Evolutionary conservation across 1,139 yeast species (phyloP), one percentile per base, ranked within the genome.

Genomic region (Hemisphaericaspora subhashii): DNA sequence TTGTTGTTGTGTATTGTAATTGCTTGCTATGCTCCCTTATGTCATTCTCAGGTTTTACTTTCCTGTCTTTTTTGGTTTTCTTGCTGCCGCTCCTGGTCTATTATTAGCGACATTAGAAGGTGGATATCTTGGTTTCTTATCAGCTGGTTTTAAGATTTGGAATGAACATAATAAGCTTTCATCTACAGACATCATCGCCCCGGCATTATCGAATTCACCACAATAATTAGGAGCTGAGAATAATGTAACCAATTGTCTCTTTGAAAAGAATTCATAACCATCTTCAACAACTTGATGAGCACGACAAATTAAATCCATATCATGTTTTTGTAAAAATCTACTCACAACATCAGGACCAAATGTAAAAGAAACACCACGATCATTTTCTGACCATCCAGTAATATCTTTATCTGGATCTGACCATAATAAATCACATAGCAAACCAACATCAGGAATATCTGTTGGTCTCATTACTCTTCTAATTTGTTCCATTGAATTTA

Each of bases 261-360:
- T 90, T 45, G 92, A 82, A 66, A 92, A 92, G 62, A 92, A 92
- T 70, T 92, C 98, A 66, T 92, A 92, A 48, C 98, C 98, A 65
- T 92, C 98, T 68, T 92, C 98, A 47, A 92, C 98, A 46, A 92
- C 98, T 71, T 90, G 97, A 72, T 92, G 98, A 34, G 98, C 98
- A 62, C 98, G 80, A 71, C 98, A 90, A 58, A 92, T 88, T 57
- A 92, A 79, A 64, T 92, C 98, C 90, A 92, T 86, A 61, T 89
- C 98, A 64, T 89, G 97, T 59, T 88, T 90, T 62, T 89, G 96
- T 62, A 90, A 71, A 62, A 90, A 90, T 62, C 97, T 76, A 45
- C 95, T 85, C 42, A 90, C 97, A 41, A 89, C 97, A 62, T 89
- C 98, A 10, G 97, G 97, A 12, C 98, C 98, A 69, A 92, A 92